phyloP scores from a whole-genome alignment of 2,329 filamentous ascomycete species.

The Cucurbitaria berberidis region DNA sequence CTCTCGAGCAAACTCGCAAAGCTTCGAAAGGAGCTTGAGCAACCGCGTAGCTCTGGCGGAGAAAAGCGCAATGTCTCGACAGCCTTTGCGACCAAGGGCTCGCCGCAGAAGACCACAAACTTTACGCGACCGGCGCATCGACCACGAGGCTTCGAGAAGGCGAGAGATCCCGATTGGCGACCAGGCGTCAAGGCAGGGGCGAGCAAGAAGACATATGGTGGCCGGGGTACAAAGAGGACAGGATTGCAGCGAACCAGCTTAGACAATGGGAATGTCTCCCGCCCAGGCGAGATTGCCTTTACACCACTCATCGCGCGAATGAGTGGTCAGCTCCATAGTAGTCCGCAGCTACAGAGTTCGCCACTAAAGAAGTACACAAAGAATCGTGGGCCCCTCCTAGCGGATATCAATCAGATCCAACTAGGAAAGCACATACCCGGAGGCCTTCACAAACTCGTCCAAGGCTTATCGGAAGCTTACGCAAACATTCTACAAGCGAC shows the following conservation, averaged over 20 bases:
- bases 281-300: conserved; percentile 44
- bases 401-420: conserved; percentile 18
- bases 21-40: conserved; percentile 44
- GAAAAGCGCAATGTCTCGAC: conserved; percentile 31
- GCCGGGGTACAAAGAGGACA: conserved; percentile 29
- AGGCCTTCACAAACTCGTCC: conserved; percentile 38
- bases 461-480: conserved; percentile 41
- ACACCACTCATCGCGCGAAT: conserved; percentile 45
- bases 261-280: conserved; percentile 11
- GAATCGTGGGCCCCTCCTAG: conserved; percentile 32
- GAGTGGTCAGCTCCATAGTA: conserved; percentile 33
- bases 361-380: conserved; percentile 32
- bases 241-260: conserved; percentile 3
- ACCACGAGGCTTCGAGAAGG: conserved; percentile 43
- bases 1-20: conserved; percentile 50
- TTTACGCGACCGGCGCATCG: conserved; percentile 35
- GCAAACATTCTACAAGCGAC: conserved; percentile 46
- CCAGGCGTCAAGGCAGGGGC: conserved; percentile 31
- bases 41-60: conserved; percentile 20
- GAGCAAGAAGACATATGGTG: conserved; percentile 43
- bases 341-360: conserved; percentile 37
- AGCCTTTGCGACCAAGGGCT: conserved; percentile 33
- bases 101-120: conserved; percentile 33
- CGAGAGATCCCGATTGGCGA: conserved; percentile 46
- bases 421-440: conserved; percentile 29